These are phyloP conservation scores for Vinca minor DNA, from an alignment of 257 asterid species.

Conservation along the genomic window DNA sequence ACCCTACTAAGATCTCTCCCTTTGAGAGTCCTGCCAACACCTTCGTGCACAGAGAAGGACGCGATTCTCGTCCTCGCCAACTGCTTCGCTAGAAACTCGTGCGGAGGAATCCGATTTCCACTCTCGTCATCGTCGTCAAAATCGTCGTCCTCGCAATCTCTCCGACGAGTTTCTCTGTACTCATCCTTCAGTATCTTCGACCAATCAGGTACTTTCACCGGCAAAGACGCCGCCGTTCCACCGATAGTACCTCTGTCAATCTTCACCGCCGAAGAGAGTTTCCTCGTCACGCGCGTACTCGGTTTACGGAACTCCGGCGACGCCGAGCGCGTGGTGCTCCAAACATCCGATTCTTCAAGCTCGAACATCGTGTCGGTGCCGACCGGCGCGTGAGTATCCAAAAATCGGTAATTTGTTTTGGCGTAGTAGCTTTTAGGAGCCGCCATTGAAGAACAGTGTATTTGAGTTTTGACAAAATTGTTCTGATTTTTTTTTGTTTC, in stretches of 20 bases:
- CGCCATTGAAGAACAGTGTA: constrained; percentile 36
- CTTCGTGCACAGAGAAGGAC: constrained; percentile 89
- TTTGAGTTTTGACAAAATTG: background rate
- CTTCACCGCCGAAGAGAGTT: constrained; percentile 23
- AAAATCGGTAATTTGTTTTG: constrained; percentile 50
- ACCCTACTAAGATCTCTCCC: constrained; percentile 97
- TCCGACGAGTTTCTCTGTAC: constrained; percentile 46
- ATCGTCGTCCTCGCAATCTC: constrained; percentile 33
- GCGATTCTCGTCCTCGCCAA: constrained; percentile 48
- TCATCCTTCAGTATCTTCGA: constrained; percentile 84
- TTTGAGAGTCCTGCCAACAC: constrained; percentile 83
- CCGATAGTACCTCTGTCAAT: constrained; percentile 12
- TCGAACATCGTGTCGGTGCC: constrained; percentile 39
- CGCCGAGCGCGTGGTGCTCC: constrained; percentile 44
- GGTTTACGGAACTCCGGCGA: constrained; percentile 54
- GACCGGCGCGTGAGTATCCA: constrained; percentile 21
- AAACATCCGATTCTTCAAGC: constrained; percentile 80
- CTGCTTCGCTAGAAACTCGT: constrained; percentile 35
- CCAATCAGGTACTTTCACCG: constrained; percentile 98
- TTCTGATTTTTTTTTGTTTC: background rate
- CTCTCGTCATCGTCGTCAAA: constrained; percentile 23
- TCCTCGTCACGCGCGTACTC: constrained; percentile 31
- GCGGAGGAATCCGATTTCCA: constrained; percentile 69
- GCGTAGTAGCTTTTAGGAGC: constrained; percentile 56
- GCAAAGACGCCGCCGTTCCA: constrained; percentile 53